phyloP scores from a whole-genome alignment of 345 rosid genomes.

The Bruguiera parviflora region DNA sequence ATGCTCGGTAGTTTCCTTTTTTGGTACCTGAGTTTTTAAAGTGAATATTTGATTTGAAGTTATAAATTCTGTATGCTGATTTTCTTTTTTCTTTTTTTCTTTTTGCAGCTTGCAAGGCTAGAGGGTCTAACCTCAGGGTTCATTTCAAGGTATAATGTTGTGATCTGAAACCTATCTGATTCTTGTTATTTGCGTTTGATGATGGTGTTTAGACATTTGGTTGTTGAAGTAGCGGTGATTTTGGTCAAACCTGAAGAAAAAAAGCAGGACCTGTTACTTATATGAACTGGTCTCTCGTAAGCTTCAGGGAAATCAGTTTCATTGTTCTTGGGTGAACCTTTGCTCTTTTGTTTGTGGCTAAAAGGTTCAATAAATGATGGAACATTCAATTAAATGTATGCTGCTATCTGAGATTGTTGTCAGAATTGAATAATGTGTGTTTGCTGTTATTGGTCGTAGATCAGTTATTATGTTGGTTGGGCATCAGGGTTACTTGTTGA shows the following conservation, averaged over 20 bases:
- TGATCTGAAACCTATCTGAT: background rate
- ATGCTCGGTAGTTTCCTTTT: background rate
- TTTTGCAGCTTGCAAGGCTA: conserved; percentile 89
- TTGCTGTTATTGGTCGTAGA: too few species aligned
- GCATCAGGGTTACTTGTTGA: too few species aligned
- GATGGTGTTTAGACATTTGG: background rate
- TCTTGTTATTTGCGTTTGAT: background rate
- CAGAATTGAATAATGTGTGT: too few species aligned
- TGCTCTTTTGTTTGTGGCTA: conserved; percentile 30
- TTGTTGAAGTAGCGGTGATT: background rate
- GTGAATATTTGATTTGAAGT: too few species aligned
- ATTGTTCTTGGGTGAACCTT: conserved; percentile 56
- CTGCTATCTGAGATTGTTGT: too few species aligned
- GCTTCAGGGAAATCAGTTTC: conserved; percentile 33
- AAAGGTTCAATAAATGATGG: conserved; percentile 62
- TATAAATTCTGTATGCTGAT: too few species aligned
- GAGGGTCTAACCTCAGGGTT: conserved; percentile 91
- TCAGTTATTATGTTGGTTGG: too few species aligned
- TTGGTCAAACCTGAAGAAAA: conserved; percentile 46
- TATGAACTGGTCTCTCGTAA: conserved; percentile 37
- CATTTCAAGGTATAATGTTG: conserved; percentile 73
- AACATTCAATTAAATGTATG: conserved; percentile 16
- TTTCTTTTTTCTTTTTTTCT: background rate
- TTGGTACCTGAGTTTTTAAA: too few species aligned
- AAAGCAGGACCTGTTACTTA: conserved; percentile 46